These are phyloP conservation scores for Ormosia semicastrata DNA, from an alignment of 306 rosid species.

Conservation along the genomic window DNA sequence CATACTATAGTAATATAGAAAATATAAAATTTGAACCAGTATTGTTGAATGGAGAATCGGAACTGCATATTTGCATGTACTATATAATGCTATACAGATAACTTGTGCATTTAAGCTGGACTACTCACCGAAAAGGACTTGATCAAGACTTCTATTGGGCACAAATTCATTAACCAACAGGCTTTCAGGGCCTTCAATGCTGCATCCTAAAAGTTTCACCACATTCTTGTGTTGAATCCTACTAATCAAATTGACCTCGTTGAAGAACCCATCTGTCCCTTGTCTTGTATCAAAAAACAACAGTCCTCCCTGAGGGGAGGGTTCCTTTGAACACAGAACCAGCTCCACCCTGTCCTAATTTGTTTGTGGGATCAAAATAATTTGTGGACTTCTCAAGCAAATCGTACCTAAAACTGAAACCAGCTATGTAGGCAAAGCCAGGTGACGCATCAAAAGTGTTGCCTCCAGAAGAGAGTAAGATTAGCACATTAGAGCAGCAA, in stretches of 20 bases:
- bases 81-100: background rate
- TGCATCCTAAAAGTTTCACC: conserved; percentile 65
- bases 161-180: conserved; percentile 68
- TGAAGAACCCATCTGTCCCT: conserved; percentile 68
- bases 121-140: conserved; percentile 50
- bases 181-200: conserved; percentile 77
- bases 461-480: conserved; percentile 21
- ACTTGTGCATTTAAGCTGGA: background rate
- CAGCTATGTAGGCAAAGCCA: conserved; percentile 2
- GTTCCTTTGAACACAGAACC: conserved; percentile 63
- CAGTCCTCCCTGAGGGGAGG: conserved; percentile 49
- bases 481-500: conserved; percentile 5
- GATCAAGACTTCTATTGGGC: conserved; percentile 60
- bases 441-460: background rate
- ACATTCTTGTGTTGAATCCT: conserved; percentile 62
- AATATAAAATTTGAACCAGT: too few species aligned
- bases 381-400: conserved; percentile 54
- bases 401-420: conserved; percentile 50
- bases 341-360: conserved; percentile 54
- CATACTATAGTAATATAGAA: too few species aligned
- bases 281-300: conserved; percentile 50
- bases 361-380: conserved; percentile 38
- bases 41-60: background rate
- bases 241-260: conserved; percentile 53
- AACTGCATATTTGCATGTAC: background rate